Base-by-base conservation (phyloP, 2,329 filamentous ascomycete species). In the Magnaporthiopsis poae region DNA sequence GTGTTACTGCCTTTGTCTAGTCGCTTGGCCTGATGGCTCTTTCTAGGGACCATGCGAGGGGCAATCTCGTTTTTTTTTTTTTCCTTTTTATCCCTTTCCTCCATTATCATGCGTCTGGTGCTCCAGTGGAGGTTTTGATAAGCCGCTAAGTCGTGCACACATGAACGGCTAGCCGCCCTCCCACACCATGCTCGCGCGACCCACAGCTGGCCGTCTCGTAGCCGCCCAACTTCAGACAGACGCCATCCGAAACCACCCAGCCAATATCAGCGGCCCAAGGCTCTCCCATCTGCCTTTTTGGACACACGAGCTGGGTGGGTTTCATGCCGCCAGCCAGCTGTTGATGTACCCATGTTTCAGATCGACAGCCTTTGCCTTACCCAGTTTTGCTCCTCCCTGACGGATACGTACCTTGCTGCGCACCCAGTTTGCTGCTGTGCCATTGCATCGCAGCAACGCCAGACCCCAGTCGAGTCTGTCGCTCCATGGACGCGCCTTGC, bases 231-330 rank as follows among this genome's bases (percentile, higher is more conserved):
- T 76, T 75, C 77, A 81, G 76, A 82, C 79, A 81, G 75, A 79
- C 79, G 79, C 80, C 78, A 76, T 73, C 73, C 75, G 72, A 75
- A 72, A 72, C 72, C 71, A 69, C 71, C 72, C 74, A 79, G 78
- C 83, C 83, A 85, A 84, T 85, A 79, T 81, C 78, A 77, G 76
- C 74, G 74, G 75, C 75, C 77, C 75, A 71, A 79, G 74, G 69
- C 69, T 72, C 69, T 70, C 71, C 74, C 71, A 76, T 77, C 75
- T 74, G 75, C 72, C 73, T 72, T 71, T 80, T 81, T 75, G 79
- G 81, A 84, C 75, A 84, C 82, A 79, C 75, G 69, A 75, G 74
- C 74, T 72, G 70, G 73, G 82, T 86, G 70, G 73, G 82, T 86
- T 85, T 85, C 82, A 84, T 78, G 75, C 74, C 75, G 73, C 69